These are phyloP conservation scores for Dipodascopsis uninucleata DNA, from an alignment of 805 yeast species.

Conservation along the genomic window DNA sequence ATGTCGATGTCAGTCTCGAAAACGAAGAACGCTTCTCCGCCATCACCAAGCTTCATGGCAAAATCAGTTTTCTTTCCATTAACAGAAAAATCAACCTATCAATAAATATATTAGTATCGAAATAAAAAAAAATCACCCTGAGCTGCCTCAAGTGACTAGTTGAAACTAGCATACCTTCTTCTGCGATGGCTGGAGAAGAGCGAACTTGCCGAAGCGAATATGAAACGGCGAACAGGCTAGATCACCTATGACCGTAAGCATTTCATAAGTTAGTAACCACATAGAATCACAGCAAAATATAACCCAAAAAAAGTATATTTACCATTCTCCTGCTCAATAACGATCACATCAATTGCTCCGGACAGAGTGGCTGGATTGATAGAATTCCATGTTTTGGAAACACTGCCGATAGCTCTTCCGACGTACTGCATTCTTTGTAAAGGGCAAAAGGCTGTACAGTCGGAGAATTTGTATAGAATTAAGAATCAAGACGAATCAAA, in stretches of 20 bases:
- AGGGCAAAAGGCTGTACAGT: no score
- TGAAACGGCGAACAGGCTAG: constrained; percentile 94
- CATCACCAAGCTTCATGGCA: constrained; percentile 96
- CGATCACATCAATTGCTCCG: constrained; percentile 96
- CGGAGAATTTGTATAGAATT: background rate
- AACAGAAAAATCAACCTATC: constrained; percentile 71
- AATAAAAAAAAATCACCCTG: background rate
- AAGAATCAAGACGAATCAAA: no score
- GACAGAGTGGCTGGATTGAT: constrained; percentile 93
- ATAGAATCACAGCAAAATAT: background rate
- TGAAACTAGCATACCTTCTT: constrained; percentile 51
- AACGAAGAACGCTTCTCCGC: constrained; percentile 97
- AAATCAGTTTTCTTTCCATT: constrained; percentile 76
- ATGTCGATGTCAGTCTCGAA: constrained; percentile 75
- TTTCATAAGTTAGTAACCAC: background rate
- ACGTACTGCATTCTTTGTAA: constrained; percentile 91
- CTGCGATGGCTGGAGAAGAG: constrained; percentile 87
- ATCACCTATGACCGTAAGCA: constrained; percentile 40
- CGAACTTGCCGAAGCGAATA: constrained; percentile 92
- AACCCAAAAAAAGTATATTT: constrained; percentile 18
- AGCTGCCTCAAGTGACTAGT: background rate
- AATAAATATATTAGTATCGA: background rate
- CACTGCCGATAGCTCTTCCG: constrained; percentile 90
- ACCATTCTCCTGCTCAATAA: constrained; percentile 82
- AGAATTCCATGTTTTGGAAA: constrained; percentile 95